Evolutionary conservation across 1,284 basidiomycete genomes (phyloP).

Genomic region (Cryptococcus sp.): DNA sequence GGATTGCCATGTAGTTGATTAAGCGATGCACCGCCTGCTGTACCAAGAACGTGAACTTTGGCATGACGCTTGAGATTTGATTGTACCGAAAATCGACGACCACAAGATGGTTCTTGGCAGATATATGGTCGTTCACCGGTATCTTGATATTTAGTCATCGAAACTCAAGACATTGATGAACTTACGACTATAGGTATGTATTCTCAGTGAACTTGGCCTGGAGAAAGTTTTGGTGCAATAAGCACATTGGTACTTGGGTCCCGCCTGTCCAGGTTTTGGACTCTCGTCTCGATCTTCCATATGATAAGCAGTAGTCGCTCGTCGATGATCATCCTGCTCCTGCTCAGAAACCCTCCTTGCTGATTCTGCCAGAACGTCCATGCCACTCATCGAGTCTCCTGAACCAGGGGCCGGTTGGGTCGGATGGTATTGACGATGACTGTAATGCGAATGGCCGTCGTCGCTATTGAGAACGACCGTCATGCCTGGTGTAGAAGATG

Average conservation of each 20-base stretch:
- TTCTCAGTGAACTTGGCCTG: conserved; percentile 39
- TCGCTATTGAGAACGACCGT: conserved; percentile 12
- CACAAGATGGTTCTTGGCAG: conserved; percentile 38
- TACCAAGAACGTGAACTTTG: conserved; percentile 37
- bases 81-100: conserved; percentile 44
- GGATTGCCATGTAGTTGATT: neutral
- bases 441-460: neutral
- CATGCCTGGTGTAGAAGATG: conserved; percentile 8
- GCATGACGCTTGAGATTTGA: conserved; percentile 46
- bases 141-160: conserved; percentile 14
- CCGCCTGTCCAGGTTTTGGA: conserved; percentile 5
- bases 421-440: too few relatives aligned
- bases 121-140: conserved; percentile 45
- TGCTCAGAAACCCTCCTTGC: conserved; percentile 33
- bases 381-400: conserved; percentile 26
- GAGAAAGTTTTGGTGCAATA: conserved; percentile 44
- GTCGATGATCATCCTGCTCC: conserved; percentile 15
- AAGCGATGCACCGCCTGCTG: neutral
- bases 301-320: conserved; percentile 4
- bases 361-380: conserved; percentile 41
- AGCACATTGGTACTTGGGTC: conserved; percentile 42
- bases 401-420: conserved; percentile 4
- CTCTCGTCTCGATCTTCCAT: neutral
- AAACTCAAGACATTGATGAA: conserved; percentile 3
- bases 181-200: conserved; percentile 46